Percentiles rank a stretch among this genome's conserved stretches.
Evolutionary conservation across 108 stramenopile genomes (phyloP).

Genomic region (Cyclostephanos invisitatus): DNA sequence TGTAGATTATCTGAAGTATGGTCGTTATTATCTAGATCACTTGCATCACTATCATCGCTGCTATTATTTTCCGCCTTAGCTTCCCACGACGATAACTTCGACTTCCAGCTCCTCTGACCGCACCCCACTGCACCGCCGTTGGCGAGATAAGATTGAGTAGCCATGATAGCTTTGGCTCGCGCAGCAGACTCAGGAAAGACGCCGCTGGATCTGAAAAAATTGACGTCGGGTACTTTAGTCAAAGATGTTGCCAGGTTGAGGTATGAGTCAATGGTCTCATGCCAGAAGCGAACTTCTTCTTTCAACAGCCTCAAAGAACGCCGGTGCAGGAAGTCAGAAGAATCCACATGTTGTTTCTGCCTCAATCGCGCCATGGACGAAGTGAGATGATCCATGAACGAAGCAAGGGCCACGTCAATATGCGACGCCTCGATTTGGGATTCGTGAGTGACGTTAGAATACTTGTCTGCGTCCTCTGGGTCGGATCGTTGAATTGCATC

Average conservation of each 20-base stretch:
- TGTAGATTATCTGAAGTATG: not conserved
- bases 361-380: slow-evolving; percentile 12
- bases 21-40: slow-evolving; percentile 1
- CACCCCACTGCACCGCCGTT: slow-evolving; percentile 30
- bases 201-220: slow-evolving; percentile 12
- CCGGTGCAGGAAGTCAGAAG: not conserved
- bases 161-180: slow-evolving; percentile 26
- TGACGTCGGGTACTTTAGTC: slow-evolving; percentile 7
- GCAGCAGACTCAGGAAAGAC: slow-evolving; percentile 20
- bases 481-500: slow-evolving; percentile 3
- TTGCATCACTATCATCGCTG: slow-evolving; percentile 18
- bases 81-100: slow-evolving; percentile 1
- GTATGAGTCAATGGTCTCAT: slow-evolving; percentile 28
- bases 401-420: slow-evolving; percentile 27
- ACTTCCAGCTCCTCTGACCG: slow-evolving; percentile 6
- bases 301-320: slow-evolving; percentile 1
- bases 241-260: slow-evolving; percentile 22
- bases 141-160: slow-evolving; percentile 41
- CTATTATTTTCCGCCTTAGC: slow-evolving; percentile 7
- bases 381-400: slow-evolving; percentile 38
- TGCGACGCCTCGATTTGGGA: slow-evolving; percentile 26
- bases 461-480: slow-evolving; percentile 19
- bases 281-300: slow-evolving; percentile 25
- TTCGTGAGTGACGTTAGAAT: slow-evolving; percentile 34
- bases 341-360: slow-evolving; percentile 10